phyloP scores from a whole-genome alignment of 768 basidiomycete species.

The Mycena rosella region DNA sequence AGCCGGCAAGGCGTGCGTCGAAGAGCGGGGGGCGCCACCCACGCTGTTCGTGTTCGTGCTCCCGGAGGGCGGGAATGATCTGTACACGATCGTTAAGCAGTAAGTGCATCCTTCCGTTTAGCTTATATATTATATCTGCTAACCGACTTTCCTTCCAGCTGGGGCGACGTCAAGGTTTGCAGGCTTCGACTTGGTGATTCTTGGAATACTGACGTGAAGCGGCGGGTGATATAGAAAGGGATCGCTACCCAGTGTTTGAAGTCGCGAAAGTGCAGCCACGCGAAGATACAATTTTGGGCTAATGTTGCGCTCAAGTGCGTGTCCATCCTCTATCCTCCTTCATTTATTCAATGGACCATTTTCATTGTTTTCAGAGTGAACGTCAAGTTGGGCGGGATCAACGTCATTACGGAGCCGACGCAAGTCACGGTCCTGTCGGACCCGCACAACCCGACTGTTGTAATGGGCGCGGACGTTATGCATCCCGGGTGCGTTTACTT shows the following conservation, averaged over 20 bases:
- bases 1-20: conserved; percentile 61
- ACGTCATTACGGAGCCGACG: conserved; percentile 77
- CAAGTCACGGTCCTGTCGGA: conserved; percentile 76
- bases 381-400: conserved; percentile 87
- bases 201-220: not conserved
- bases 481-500: conserved; percentile 30
- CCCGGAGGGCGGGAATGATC: conserved; percentile 80
- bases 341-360: conserved; percentile 8
- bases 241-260: conserved; percentile 87
- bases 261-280: conserved; percentile 69
- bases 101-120: conserved; percentile 50
- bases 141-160: conserved; percentile 54
- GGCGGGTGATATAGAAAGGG: conserved; percentile 62
- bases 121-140: not conserved
- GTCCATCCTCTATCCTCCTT: conserved; percentile 17
- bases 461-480: conserved; percentile 71
- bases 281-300: conserved; percentile 82
- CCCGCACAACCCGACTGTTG: conserved; percentile 78
- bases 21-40: conserved; percentile 49
- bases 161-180: conserved; percentile 74
- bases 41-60: conserved; percentile 75
- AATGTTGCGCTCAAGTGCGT: conserved; percentile 85
- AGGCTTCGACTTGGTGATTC: conserved; percentile 36
- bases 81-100: conserved; percentile 86
- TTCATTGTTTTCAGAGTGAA: conserved; percentile 72